Conservation (phyloP, 2,329 filamentous ascomycete species). For the Davidsoniella eucalypti region DNA sequence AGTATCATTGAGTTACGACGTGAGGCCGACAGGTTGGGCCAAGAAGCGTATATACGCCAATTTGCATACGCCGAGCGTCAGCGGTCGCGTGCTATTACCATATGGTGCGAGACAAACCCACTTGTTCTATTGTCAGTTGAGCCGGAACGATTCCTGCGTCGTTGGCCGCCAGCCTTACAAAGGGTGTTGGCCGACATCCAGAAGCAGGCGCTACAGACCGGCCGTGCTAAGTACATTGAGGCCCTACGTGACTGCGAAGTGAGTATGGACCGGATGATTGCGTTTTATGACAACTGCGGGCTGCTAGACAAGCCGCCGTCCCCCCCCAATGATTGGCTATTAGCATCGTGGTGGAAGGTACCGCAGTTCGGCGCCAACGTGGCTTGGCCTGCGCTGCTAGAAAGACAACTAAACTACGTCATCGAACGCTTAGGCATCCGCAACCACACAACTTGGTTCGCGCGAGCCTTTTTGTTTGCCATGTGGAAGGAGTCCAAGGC, state of each 20-base stretch:
- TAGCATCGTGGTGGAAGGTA: conserved; percentile 7
- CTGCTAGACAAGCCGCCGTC: background rate
- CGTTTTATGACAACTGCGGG: background rate
- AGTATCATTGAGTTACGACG: conserved; percentile 2
- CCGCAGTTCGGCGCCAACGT: conserved; percentile 4
- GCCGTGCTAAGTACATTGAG: background rate
- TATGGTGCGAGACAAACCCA: conserved; percentile 1
- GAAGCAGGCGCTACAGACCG: background rate
- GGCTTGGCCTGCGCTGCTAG: background rate
- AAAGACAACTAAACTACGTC: background rate
- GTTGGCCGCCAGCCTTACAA: conserved; percentile 5
- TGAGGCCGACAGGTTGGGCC: background rate
- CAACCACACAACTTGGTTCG: background rate
- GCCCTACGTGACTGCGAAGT: conserved; percentile 1
- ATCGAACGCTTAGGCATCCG: background rate
- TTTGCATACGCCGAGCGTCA: conserved; percentile 1
- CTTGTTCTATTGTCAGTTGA: conserved; percentile 2
- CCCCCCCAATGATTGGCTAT: background rate
- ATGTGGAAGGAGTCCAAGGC: conserved; percentile 7
- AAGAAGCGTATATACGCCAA: background rate
- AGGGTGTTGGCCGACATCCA: background rate
- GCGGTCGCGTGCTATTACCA: background rate
- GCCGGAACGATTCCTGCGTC: conserved; percentile 2
- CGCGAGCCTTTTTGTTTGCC: conserved; percentile 3
- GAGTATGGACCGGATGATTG: background rate